Evolutionary conservation across 768 basidiomycete genomes (phyloP).

Genomic region (Pulveroboletus ravenelii): DNA sequence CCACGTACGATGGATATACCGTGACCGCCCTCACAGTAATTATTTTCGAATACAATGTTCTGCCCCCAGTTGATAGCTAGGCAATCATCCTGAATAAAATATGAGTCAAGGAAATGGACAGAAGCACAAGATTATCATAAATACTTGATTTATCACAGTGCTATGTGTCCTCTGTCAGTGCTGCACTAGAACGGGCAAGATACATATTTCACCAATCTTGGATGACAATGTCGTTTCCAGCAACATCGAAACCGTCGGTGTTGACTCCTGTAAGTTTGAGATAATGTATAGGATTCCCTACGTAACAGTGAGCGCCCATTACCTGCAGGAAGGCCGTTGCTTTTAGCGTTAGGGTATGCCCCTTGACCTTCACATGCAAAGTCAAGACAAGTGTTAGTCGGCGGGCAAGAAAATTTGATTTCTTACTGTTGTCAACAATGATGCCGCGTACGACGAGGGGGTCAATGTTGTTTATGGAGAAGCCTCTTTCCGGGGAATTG

Average conservation of each 20-base stretch:
- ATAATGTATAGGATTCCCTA: neutral
- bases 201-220: constrained; percentile 11
- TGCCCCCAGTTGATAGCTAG: constrained; percentile 46
- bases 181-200: neutral
- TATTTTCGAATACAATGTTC: constrained; percentile 46
- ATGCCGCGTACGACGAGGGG: constrained; percentile 40
- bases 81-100: constrained; percentile 52
- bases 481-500: constrained; percentile 37
- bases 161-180: constrained; percentile 7
- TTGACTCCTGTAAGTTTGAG: constrained; percentile 34
- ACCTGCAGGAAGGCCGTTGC: constrained; percentile 47
- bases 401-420: neutral
- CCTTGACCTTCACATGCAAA: constrained; percentile 41
- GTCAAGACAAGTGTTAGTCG: neutral
- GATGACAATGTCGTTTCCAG: constrained; percentile 36
- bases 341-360: constrained; percentile 46
- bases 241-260: constrained; percentile 48
- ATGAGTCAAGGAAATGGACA: neutral
- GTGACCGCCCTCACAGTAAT: constrained; percentile 56
- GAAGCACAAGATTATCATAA: neutral
- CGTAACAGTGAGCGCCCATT: neutral
- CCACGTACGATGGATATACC: constrained; percentile 50
- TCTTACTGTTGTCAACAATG: constrained; percentile 54
- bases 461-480: constrained; percentile 28
- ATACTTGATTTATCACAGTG: constrained; percentile 25